Evolutionary conservation across 805 yeast genomes (phyloP).

Genomic region (Helenozyma rhizophorensis): DNA sequence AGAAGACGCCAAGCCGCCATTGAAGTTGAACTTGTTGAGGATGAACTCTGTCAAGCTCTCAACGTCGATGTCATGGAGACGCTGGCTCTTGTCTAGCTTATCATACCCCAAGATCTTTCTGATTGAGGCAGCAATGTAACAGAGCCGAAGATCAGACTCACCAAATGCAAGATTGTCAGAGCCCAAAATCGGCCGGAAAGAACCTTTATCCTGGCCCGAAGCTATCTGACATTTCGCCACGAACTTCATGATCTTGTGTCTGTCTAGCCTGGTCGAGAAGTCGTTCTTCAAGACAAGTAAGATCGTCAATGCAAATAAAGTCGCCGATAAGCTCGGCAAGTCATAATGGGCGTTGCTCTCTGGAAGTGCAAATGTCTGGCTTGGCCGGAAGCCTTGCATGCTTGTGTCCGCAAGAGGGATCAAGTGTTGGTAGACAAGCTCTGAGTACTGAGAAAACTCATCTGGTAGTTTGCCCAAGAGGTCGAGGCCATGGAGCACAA

Average conservation of each 20-base stretch:
- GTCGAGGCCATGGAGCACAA: constrained; percentile 60
- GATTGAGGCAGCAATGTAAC: constrained; percentile 69
- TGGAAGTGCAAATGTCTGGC: constrained; percentile 39
- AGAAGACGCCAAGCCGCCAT: constrained; percentile 70
- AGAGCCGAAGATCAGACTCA: constrained; percentile 68
- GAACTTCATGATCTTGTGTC: constrained; percentile 52
- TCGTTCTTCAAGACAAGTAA: constrained; percentile 49
- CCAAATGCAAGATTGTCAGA: constrained; percentile 39
- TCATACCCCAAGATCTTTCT: constrained; percentile 46
- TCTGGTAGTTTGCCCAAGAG: constrained; percentile 34
- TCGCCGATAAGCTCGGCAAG: constrained; percentile 65
- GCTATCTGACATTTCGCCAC: constrained; percentile 54
- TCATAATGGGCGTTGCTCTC: constrained; percentile 37
- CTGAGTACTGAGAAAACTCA: constrained; percentile 20
- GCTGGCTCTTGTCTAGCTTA: constrained; percentile 18
- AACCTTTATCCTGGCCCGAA: constrained; percentile 26
- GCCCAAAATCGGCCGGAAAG: constrained; percentile 32
- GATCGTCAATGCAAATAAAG: constrained; percentile 67
- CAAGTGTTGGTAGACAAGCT: constrained; percentile 45
- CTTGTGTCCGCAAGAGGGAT: constrained; percentile 33
- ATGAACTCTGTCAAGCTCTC: constrained; percentile 34
- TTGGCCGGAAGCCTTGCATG: constrained; percentile 52
- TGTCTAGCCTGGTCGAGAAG: constrained; percentile 25
- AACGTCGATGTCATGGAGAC: constrained; percentile 39
- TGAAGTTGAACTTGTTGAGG: constrained; percentile 28